Evolutionary conservation across 805 yeast species (phyloP).

Genomic region (Metschnikowia santaceciliae): DNA sequence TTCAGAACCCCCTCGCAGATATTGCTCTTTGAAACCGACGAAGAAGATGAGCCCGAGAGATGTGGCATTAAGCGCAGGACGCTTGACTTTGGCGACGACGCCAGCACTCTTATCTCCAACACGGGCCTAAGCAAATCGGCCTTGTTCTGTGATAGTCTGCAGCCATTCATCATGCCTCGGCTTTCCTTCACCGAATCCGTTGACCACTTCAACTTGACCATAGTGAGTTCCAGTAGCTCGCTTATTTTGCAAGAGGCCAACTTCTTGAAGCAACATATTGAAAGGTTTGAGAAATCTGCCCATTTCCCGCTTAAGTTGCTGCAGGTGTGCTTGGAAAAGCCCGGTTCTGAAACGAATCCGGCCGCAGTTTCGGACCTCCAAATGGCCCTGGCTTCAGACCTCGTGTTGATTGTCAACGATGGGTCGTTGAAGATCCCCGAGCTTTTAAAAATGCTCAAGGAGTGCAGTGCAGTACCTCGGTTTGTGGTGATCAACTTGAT

Average conservation of each 20-base stretch:
- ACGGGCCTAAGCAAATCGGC: not conserved
- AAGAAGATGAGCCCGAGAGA: constrained; percentile 25
- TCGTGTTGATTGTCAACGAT: constrained; percentile 36
- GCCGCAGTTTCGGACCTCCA: constrained; percentile 16
- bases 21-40: constrained; percentile 42
- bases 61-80: not conserved
- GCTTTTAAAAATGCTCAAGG: constrained; percentile 17
- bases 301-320: not conserved
- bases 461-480: constrained; percentile 19
- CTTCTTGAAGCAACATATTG: constrained; percentile 9
- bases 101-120: constrained; percentile 5
- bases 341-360: not conserved
- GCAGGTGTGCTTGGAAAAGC: constrained; percentile 1
- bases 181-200: constrained; percentile 23
- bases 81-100: constrained; percentile 7
- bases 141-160: constrained; percentile 4
- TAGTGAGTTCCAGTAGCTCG: constrained; percentile 19
- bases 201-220: constrained; percentile 19
- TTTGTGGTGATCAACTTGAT: constrained; percentile 36
- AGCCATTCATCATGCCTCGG: constrained; percentile 37
- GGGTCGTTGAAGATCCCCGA: constrained; percentile 32
- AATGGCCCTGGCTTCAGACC: constrained; percentile 22
- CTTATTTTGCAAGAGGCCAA: constrained; percentile 19
- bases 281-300: not conserved
- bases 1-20: constrained; percentile 20